Conservation (phyloP, 495 filamentous ascomycete genomes). For the Penicillium steckii region DNA sequence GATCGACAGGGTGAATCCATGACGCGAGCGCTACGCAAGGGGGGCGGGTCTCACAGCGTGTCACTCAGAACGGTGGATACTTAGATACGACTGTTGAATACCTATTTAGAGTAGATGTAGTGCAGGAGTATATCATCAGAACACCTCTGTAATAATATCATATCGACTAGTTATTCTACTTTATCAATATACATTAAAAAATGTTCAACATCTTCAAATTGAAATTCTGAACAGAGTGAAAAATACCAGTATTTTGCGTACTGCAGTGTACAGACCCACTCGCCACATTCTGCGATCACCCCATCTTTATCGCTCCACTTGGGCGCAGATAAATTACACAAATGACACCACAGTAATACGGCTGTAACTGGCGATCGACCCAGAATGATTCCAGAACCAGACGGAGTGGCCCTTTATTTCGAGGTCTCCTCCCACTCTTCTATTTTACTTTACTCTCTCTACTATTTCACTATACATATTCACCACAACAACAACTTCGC, state of each 20-base stretch:
- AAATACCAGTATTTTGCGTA: neutral
- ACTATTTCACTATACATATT: neutral
- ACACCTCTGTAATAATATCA: no score
- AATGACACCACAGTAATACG: neutral
- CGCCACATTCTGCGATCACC: slow-evolving; percentile 1
- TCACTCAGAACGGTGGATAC: neutral
- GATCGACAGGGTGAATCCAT: slow-evolving; percentile 1
- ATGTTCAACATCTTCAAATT: no score
- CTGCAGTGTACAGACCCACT: neutral
- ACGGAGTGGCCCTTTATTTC: neutral
- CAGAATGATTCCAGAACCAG: slow-evolving; percentile 23
- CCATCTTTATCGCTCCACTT: neutral
- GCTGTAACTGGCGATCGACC: slow-evolving; percentile 10
- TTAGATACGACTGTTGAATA: neutral
- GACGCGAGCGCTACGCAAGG: slow-evolving; percentile 4
- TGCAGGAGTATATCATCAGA: no score
- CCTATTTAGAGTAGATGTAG: neutral
- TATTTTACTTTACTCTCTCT: slow-evolving; percentile 4
- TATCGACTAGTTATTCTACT: no score
- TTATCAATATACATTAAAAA: no score
- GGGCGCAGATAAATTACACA: slow-evolving; percentile 1
- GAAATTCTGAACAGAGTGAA: no score
- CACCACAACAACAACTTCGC: neutral
- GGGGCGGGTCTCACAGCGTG: neutral
- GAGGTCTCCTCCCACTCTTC: neutral